phyloP scores from a whole-genome alignment of 2,329 filamentous ascomycete genomes.

The Pestalotiopsis sp. region DNA sequence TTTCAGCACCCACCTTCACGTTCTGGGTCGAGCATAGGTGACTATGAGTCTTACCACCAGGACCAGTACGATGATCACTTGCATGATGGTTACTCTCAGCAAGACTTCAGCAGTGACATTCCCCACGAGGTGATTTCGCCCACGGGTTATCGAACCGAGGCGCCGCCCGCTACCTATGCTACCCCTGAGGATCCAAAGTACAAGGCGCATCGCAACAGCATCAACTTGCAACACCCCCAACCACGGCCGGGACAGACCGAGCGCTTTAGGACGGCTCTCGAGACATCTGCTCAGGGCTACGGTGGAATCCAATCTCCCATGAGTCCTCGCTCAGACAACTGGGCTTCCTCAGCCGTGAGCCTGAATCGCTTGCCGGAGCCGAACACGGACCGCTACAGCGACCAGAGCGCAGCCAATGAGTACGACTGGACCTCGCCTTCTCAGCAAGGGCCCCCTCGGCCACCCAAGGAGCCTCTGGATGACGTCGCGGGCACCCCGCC shows the following conservation, averaged over 20 bases:
- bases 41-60: slow-evolving; percentile 65
- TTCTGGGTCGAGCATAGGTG: slow-evolving; percentile 74
- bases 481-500: slow-evolving; percentile 42
- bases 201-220: slow-evolving; percentile 77
- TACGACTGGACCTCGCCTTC: slow-evolving; percentile 44
- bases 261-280: slow-evolving; percentile 72
- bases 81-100: slow-evolving; percentile 57
- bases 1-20: slow-evolving; percentile 65
- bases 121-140: slow-evolving; percentile 21
- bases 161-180: slow-evolving; percentile 55
- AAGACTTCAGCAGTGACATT: slow-evolving; percentile 40
- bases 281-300: slow-evolving; percentile 72
- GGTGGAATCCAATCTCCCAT: slow-evolving; percentile 48
- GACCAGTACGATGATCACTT: slow-evolving; percentile 63
- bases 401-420: slow-evolving; percentile 46
- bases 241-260: slow-evolving; percentile 73
- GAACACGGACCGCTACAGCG: slow-evolving; percentile 51
- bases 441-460: slow-evolving; percentile 53
- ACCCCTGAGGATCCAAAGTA: slow-evolving; percentile 75
- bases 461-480: slow-evolving; percentile 64
- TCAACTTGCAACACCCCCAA: slow-evolving; percentile 80
- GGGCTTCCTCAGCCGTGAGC: slow-evolving; percentile 63
- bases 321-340: slow-evolving; percentile 63
- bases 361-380: slow-evolving; percentile 52
- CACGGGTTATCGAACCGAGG: slow-evolving; percentile 34